These are phyloP conservation scores for Phytophthora citrophthora DNA, from an alignment of 352 stramenopile genomes.

Conservation along the genomic window DNA sequence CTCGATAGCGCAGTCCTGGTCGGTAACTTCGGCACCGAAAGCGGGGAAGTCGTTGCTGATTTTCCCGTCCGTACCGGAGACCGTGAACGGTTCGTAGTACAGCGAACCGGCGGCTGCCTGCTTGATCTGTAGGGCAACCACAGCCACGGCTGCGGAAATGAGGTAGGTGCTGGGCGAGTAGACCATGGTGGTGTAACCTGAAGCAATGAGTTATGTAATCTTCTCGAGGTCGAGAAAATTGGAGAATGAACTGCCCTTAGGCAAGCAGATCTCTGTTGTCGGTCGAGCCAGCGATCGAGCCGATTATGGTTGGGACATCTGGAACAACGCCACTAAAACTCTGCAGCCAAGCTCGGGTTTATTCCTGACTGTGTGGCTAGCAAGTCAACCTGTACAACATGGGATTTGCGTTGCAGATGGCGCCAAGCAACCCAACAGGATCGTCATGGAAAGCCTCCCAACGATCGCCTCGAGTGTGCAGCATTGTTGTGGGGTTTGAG, in stretches of 20 bases:
- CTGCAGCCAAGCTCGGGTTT: slow-evolving; percentile 2
- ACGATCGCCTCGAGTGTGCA: slow-evolving; percentile 2
- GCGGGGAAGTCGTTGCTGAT: slow-evolving; percentile 16
- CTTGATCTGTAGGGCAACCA: slow-evolving; percentile 31
- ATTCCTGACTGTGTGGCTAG: slow-evolving; percentile 2
- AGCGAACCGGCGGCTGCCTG: slow-evolving; percentile 17
- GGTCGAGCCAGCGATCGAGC: slow-evolving; percentile 7
- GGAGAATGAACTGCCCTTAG: slow-evolving; percentile 14
- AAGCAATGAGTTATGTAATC: slow-evolving; percentile 9
- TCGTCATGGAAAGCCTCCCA: slow-evolving; percentile 12
- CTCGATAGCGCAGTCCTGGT: slow-evolving; percentile 16
- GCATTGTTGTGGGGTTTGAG: neutral
- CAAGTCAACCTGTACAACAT: slow-evolving; percentile 6
- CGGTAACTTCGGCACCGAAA: slow-evolving; percentile 12
- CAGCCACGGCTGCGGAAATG: slow-evolving; percentile 12
- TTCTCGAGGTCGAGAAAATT: slow-evolving; percentile 16
- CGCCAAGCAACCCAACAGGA: slow-evolving; percentile 2
- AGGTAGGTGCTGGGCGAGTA: slow-evolving; percentile 28
- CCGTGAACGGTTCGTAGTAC: slow-evolving; percentile 20
- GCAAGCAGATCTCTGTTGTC: neutral
- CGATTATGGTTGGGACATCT: slow-evolving; percentile 1
- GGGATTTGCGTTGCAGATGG: slow-evolving; percentile 11
- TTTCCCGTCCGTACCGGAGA: slow-evolving; percentile 6
- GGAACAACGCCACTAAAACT: slow-evolving; percentile 1
- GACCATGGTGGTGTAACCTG: slow-evolving; percentile 12